Base-by-base conservation (phyloP, 768 basidiomycete species). In the Coprinopsis sp. region DNA sequence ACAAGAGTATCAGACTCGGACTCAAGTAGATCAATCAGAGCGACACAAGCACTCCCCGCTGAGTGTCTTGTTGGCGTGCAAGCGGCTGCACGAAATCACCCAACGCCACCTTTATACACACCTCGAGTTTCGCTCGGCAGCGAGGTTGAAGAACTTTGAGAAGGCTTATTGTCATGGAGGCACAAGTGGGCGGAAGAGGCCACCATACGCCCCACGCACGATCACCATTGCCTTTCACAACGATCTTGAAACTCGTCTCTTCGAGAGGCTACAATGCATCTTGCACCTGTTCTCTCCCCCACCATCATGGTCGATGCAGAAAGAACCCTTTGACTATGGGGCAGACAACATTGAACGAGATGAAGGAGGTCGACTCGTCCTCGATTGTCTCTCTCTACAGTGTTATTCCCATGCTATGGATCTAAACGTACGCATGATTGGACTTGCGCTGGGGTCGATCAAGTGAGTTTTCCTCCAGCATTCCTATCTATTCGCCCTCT, bases 351-450 rank as follows among this genome's bases (percentile, higher is more conserved):
- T 53, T 11, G 51, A 54, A 29, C 29, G 53, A 6, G 63, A 64
- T 49, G 51, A 51, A 19, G 25, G 39, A 23, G 59, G 61, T 7
- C 49, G 60, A 23, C 41, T 62, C 13, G 49, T 50, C 14, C 42
- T 67, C 31, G 58, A 64, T 33, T 37, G 49, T 11, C 40, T 64
- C n/a, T 52, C 47, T 6, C 52, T 64, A 18, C 49, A 60, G 38
- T 36, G 60, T 16, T 53, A 66, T 37, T 60, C 64, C 0, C 63
- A 64, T 47, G 40, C 54, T 1, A 51, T 49, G 29, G 59, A 63
- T 31, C 40, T 46, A 1, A 41, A 53, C 16, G 47, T 58, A 28
- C 47, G 56, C 18, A 56, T 57, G 52, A 52, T 66, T 12, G 55
- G 57, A 33, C 46, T 44, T 12, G 56, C 59, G 3, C 51, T 66